These are phyloP conservation scores for Waltergamsia citrina DNA, from an alignment of 2,329 filamentous ascomycete species.

Conservation along the genomic window DNA sequence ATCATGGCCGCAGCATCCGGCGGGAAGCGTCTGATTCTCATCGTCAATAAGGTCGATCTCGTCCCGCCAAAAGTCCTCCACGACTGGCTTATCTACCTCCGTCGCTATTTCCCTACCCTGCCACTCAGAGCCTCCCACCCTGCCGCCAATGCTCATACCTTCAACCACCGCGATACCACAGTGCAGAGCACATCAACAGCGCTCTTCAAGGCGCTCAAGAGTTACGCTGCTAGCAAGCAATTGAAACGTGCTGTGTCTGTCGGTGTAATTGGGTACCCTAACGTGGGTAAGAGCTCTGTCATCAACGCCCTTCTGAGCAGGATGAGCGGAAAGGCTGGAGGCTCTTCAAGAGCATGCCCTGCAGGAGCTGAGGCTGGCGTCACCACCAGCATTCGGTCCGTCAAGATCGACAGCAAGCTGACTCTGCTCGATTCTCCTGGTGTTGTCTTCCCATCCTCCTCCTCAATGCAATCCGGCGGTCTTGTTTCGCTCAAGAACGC, in stretches of 20 bases:
- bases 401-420: slow-evolving; percentile 91
- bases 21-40: slow-evolving; percentile 79
- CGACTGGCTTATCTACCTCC: slow-evolving; percentile 75
- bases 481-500: slow-evolving; percentile 47
- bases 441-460: slow-evolving; percentile 78
- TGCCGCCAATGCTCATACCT: slow-evolving; percentile 78
- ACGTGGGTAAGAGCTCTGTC: slow-evolving; percentile 92
- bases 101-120: slow-evolving; percentile 83
- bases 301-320: slow-evolving; percentile 85
- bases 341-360: slow-evolving; percentile 60
- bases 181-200: slow-evolving; percentile 77
- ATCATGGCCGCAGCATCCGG: slow-evolving; percentile 81
- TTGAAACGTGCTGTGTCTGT: slow-evolving; percentile 86
- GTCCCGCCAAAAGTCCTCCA: slow-evolving; percentile 75
- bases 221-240: slow-evolving; percentile 73
- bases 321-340: slow-evolving; percentile 54
- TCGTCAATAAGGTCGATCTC: slow-evolving; percentile 94
- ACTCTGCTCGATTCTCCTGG: slow-evolving; percentile 90
- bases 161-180: slow-evolving; percentile 85
- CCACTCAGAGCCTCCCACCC: slow-evolving; percentile 77
- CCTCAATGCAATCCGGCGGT: slow-evolving; percentile 20
- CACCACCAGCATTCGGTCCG: slow-evolving; percentile 76
- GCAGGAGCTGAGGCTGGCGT: slow-evolving; percentile 88
- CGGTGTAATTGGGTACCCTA: slow-evolving; percentile 90
- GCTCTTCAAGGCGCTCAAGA: slow-evolving; percentile 83